Percentiles rank a stretch among this genome's conserved stretches.
Conservation (phyloP, 768 basidiomycete genomes). For the Naematelia aurantialba region DNA sequence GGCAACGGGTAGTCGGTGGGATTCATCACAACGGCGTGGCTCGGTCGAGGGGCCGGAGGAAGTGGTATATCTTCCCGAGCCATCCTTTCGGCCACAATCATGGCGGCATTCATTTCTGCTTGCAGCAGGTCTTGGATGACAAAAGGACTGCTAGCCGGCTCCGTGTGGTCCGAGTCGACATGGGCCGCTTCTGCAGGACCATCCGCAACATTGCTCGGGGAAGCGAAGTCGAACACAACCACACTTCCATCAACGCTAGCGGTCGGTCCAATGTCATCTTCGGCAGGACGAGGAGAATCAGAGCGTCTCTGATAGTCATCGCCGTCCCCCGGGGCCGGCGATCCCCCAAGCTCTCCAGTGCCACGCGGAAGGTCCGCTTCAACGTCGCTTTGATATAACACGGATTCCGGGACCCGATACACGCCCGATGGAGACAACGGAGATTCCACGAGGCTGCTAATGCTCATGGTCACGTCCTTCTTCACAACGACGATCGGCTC, state of each 20-base stretch:
- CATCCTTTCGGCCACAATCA: background rate
- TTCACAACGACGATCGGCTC: background rate
- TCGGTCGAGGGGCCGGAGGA: background rate
- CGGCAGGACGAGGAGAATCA: background rate
- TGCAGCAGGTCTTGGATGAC: background rate
- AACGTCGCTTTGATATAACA: slow-evolving; percentile 23
- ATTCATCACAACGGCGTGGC: background rate
- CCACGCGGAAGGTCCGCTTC: slow-evolving; percentile 14
- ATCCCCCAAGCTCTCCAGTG: slow-evolving; percentile 2
- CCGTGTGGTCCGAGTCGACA: background rate
- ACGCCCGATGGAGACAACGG: background rate
- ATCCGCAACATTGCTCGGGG: background rate
- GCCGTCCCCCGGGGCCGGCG: slow-evolving; percentile 8
- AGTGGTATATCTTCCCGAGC: background rate
- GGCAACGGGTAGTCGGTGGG: background rate
- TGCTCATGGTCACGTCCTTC: background rate
- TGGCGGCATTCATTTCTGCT: background rate
- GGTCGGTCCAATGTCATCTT: background rate
- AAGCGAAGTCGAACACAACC: background rate
- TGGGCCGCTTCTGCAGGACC: no score
- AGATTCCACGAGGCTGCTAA: background rate
- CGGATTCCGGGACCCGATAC: slow-evolving; percentile 23
- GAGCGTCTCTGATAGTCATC: slow-evolving; percentile 13
- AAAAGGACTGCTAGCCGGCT: background rate
- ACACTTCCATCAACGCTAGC: background rate